These are phyloP conservation scores for Ophidiomyces ophidiicola DNA, from an alignment of 2,329 filamentous ascomycete species.

Conservation along the genomic window DNA sequence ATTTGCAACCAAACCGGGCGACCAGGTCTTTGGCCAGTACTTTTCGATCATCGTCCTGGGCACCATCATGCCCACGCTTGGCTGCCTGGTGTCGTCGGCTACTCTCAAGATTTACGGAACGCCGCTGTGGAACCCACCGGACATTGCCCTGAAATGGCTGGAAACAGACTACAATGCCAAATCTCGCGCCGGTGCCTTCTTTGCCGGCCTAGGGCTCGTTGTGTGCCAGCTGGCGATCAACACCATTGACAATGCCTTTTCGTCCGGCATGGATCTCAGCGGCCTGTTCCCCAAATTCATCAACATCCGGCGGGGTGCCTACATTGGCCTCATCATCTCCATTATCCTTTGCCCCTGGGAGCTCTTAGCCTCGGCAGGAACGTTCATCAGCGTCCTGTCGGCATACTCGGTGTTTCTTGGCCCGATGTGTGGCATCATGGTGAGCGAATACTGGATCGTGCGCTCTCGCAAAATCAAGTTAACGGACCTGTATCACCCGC, in stretches of 20 bases:
- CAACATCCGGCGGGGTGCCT: constrained; percentile 45
- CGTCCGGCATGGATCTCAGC: constrained; percentile 44
- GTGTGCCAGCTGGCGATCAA: constrained; percentile 34
- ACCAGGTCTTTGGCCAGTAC: constrained; percentile 33
- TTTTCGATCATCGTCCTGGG: constrained; percentile 31
- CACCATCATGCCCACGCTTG: constrained; percentile 30
- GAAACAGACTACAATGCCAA: constrained; percentile 23
- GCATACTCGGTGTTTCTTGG: constrained; percentile 38
- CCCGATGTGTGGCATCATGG: constrained; percentile 29
- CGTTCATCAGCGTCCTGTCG: constrained; percentile 38
- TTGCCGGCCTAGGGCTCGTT: constrained; percentile 36
- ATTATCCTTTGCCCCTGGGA: constrained; percentile 37
- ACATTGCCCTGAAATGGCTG: constrained; percentile 31
- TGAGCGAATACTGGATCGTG: constrained; percentile 26
- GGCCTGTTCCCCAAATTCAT: constrained; percentile 43
- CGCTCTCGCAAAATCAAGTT: constrained; percentile 32
- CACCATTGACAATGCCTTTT: constrained; percentile 38
- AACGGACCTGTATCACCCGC: constrained; percentile 32
- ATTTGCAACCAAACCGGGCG: constrained; percentile 22
- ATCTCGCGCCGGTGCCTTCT: constrained; percentile 36
- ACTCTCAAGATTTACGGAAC: constrained; percentile 25
- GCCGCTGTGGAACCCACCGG: constrained; percentile 35
- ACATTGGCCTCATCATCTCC: constrained; percentile 24
- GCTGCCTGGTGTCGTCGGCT: constrained; percentile 28
- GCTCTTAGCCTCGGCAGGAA: constrained; percentile 35